Evolutionary conservation across 1,139 yeast species (phyloP), one percentile per base, ranked within the genome.

Genomic region (Taphrina deformans): DNA sequence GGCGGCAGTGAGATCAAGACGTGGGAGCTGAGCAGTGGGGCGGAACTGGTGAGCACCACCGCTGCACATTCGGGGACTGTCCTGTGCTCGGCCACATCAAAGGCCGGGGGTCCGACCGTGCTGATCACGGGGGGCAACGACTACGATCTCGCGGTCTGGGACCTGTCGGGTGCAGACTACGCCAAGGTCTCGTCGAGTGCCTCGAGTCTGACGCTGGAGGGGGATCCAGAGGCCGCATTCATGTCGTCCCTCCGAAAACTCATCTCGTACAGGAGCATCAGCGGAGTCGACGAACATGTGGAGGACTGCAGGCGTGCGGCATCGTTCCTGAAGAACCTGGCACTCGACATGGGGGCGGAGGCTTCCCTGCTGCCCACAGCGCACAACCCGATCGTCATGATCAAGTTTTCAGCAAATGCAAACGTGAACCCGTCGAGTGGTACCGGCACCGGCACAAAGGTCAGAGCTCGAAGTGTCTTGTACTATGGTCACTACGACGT

Each of bases 401-500:
- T 93, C 0, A 78, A 79, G 6, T 93, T 92, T 75, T 79, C 79
- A 63, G 85, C 80, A 71, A 79, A 68, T 44, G 85, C 80, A 71
- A 79, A 68, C 45, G 44, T 59, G 21, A 58, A 40, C 14, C 18
- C 56, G 23, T 1, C 33, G 16, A 18, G 4, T 16, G 44, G n/a
- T n/a, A 38, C 3, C 18, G 7, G 2, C 14, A n/a, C 23, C 26
- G 35, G 24, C 5, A 18, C 40, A 9, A 29, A 44, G 18, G 26
- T 16, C 18, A 24, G 27, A 10, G 26, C 29, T 21, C 61, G 61
- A 67, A 72, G 55, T 58, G 80, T 91, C 2, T 74, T 92, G 62
- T 93, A 96, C 86, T 93, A 93, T 75, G 98, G 97, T 0, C 99
- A 93, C 78, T 93, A 93, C 74, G 99, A 93, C 76, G 97, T 93